Evolutionary conservation across 176 grass and related monocot species (phyloP), one percentile per base, ranked within the genome.

Genomic region (Sorghum bicolor): DNA sequence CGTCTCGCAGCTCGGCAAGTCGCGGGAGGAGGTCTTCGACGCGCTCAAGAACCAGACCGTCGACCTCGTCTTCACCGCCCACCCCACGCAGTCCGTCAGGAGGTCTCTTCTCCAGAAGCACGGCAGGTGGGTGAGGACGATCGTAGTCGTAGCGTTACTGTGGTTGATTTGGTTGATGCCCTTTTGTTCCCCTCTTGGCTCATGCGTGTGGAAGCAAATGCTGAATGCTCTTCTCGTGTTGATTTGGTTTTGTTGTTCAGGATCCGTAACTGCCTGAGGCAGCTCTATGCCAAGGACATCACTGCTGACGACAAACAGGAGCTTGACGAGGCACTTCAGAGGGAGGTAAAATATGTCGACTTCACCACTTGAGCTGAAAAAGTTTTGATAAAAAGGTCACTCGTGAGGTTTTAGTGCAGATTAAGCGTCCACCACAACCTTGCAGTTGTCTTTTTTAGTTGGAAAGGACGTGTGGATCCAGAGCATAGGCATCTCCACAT

Each of bases 61-160:
- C 20, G 96, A 99, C 71, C 93, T 99, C 69, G 96, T 99, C 32
- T 94, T 99, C 81, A 99, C 96, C 16, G 96, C 96, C 9, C 96
- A 99, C 65, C 96, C 96, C 32, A 99, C 96, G 52, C 96, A 99
- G 64, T 94, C 96, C 64, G 67, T 99, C 36, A 80, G 93, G 44
- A 86, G 96, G 83, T 99, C 96, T n/a, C 83, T 99, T 71, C 96
- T 99, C 72, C 96, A 99, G 86, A 99, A 99, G 77, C 93, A 99
- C 47, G 85, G 85, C 58, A 94, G 96, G 96, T 88, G 30, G 41
- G 41, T 44, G 47, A 15, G 65, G 10, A 62, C 24, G 39, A 41
- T 64, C 50, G 4, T 52, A 52, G 5, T 58, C 53, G 22, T 25
- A 32, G 19, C 11, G 37, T 45, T 79, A 47, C 9, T 2, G 64